These are phyloP conservation scores for Coemansia sp. DNA, from an alignment of 192 early-diverging fungal genomes.

Conservation along the genomic window DNA sequence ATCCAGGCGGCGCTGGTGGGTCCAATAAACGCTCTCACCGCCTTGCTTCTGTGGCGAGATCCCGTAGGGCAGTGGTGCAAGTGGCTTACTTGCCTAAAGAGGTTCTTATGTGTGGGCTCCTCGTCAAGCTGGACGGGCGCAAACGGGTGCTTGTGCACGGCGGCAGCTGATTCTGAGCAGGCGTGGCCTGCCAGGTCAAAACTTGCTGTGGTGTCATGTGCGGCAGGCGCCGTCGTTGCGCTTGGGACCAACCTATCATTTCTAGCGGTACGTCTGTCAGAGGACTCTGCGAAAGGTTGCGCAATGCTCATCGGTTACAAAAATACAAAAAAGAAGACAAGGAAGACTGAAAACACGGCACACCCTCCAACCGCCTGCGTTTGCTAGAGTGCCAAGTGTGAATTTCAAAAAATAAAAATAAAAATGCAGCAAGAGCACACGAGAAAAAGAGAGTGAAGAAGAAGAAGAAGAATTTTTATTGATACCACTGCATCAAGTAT, in stretches of 20 bases:
- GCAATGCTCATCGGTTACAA: conserved; percentile 3
- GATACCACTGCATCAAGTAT: too few relatives aligned
- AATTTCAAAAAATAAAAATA: not conserved
- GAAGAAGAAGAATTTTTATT: too few relatives aligned
- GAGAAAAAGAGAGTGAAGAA: not conserved
- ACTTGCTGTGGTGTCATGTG: not conserved
- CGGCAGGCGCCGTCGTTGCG: not conserved
- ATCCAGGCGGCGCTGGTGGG: conserved; percentile 35
- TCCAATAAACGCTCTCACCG: conserved; percentile 42
- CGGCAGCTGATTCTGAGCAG: conserved; percentile 2
- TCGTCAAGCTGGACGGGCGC: conserved; percentile 20
- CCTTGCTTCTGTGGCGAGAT: conserved; percentile 7
- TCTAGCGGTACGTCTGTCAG: not conserved
- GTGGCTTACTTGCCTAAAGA: conserved; percentile 17
- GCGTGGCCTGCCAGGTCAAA: not conserved
- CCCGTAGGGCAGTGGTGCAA: not conserved
- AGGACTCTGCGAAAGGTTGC: not conserved
- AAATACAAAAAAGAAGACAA: not conserved
- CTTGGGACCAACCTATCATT: not conserved
- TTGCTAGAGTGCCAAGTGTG: not conserved
- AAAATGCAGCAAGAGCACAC: not conserved
- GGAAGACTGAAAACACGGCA: not conserved
- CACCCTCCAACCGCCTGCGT: not conserved
- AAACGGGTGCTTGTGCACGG: conserved; percentile 38
- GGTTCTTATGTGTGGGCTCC: conserved; percentile 24